These are phyloP conservation scores for Delonix regia DNA, from an alignment of 306 rosid species.

Conservation along the genomic window DNA sequence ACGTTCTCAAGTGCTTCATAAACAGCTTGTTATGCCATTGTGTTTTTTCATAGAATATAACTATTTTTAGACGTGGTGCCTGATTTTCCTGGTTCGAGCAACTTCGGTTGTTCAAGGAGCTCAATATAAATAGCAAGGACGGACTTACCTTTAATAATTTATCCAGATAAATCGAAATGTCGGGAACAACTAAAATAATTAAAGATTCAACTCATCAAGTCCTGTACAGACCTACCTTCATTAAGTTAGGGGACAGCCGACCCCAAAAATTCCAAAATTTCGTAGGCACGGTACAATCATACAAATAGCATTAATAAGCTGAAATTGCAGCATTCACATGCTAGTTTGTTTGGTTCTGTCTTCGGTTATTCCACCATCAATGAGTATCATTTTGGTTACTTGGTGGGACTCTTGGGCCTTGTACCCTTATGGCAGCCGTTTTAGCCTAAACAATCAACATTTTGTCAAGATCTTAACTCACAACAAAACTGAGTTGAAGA, in stretches of 20 bases:
- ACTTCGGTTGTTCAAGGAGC: background rate
- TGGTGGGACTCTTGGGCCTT: background rate
- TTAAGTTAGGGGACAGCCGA: no score
- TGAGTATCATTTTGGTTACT: conserved; percentile 19
- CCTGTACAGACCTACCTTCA: no score
- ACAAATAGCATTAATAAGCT: no score
- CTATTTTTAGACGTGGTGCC: background rate
- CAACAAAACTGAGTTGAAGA: conserved; percentile 8
- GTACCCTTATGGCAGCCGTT: conserved; percentile 43
- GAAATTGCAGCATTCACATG: no score
- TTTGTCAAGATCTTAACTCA: background rate
- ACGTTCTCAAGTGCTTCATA: conserved; percentile 11
- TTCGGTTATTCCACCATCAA: conserved; percentile 1
- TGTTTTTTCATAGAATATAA: background rate
- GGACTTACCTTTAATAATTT: no score
- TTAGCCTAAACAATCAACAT: conserved; percentile 39
- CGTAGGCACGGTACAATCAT: no score
- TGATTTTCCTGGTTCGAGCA: conserved; percentile 11
- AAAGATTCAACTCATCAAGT: no score
- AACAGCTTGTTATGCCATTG: background rate
- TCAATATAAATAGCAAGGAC: no score
- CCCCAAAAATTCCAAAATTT: no score
- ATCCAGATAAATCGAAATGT: no score
- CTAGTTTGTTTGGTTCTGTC: no score
- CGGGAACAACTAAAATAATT: no score